A percentile compares a stretch with the other conserved stretches of the same genome.
These are phyloP conservation scores for Aspergillus glaucus DNA, from an alignment of 2,329 filamentous ascomycete genomes.

Conservation along the genomic window DNA sequence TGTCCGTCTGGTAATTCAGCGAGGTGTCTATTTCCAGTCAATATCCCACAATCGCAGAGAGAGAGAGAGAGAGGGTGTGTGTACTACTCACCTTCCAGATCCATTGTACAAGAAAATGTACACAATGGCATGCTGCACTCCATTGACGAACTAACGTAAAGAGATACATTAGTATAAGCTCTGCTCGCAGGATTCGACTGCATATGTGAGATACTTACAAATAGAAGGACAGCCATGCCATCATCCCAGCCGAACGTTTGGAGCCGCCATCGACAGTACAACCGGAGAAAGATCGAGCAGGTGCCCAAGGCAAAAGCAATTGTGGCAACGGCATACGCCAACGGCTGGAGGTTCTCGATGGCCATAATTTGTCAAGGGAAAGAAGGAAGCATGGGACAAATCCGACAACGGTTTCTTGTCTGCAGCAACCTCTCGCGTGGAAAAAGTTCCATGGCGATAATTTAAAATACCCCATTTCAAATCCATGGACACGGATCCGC, in stretches of 20 bases:
- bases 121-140: slow-evolving; percentile 3
- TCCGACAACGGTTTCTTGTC: neutral
- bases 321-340: neutral
- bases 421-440: neutral
- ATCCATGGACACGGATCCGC: neutral
- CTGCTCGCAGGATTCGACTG: neutral
- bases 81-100: neutral
- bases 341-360: neutral
- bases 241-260: neutral
- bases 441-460: neutral
- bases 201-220: neutral
- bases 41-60: neutral
- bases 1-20: neutral
- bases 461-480: neutral
- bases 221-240: neutral
- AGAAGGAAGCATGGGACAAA: neutral
- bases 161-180: neutral
- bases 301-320: neutral
- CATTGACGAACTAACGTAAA: slow-evolving; percentile 1
- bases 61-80: no score
- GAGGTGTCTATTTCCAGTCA: neutral
- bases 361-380: neutral
- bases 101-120: slow-evolving; percentile 3
- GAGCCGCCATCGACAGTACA: slow-evolving; percentile 1
- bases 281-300: neutral